These are phyloP conservation scores for Chaetothyriales sp. DNA, from an alignment of 2,329 filamentous ascomycete genomes.

Conservation along the genomic window DNA sequence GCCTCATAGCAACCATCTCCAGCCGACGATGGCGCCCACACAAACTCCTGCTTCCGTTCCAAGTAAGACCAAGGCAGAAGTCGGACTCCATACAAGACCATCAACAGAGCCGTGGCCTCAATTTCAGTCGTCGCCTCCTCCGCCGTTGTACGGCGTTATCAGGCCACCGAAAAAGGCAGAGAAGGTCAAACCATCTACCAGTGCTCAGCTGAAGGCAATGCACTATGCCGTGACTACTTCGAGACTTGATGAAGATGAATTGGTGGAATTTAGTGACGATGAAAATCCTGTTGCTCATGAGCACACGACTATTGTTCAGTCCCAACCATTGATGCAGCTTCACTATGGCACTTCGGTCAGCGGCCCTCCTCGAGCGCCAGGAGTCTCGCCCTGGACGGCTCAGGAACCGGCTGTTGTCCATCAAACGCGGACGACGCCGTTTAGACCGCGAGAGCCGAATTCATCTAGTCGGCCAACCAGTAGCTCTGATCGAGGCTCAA, in stretches of 20 bases:
- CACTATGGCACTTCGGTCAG: background rate
- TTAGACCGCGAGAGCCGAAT: background rate
- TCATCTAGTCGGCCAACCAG: background rate
- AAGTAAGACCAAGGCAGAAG: background rate
- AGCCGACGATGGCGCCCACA: background rate
- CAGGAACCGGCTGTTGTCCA: background rate
- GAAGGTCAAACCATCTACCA: background rate
- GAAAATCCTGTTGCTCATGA: background rate
- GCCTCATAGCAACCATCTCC: background rate
- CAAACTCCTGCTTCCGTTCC: background rate
- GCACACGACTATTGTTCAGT: background rate
- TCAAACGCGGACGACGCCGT: background rate
- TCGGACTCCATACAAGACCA: background rate
- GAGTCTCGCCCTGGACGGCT: background rate
- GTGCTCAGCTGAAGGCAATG: background rate
- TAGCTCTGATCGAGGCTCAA: background rate
- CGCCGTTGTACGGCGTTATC: background rate
- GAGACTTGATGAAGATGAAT: background rate
- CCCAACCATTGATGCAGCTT: background rate
- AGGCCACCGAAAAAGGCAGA: background rate
- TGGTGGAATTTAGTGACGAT: background rate
- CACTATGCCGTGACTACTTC: background rate
- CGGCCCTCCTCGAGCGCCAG: background rate
- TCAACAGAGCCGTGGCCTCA: background rate
- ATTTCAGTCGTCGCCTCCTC: background rate